These are phyloP conservation scores for Populus deltoides DNA, from an alignment of 345 rosid species.

Conservation along the genomic window DNA sequence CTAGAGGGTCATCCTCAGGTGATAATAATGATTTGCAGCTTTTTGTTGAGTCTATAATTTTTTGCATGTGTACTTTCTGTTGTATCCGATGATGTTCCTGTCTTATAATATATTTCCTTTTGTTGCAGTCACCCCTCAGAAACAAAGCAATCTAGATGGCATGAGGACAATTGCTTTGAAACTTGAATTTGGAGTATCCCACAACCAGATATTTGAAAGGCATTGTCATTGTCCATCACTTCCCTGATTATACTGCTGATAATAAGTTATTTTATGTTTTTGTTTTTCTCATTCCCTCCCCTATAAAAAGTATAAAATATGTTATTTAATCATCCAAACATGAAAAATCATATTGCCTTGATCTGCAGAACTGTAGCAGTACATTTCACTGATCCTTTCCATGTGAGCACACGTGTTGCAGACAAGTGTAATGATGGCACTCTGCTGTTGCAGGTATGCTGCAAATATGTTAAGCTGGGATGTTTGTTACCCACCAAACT, in stretches of 20 bases:
- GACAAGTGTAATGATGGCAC: slow-evolving; percentile 85
- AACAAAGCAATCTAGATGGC: slow-evolving; percentile 79
- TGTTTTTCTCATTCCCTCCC: neutral
- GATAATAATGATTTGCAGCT: slow-evolving; percentile 15
- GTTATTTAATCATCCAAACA: neutral
- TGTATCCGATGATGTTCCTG: slow-evolving; percentile 13
- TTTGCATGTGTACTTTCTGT: neutral
- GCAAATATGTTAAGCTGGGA: neutral
- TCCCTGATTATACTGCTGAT: neutral
- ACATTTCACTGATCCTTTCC: slow-evolving; percentile 92
- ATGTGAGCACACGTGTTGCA: slow-evolving; percentile 72
- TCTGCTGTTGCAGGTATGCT: slow-evolving; percentile 74
- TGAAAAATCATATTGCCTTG: slow-evolving; percentile 12
- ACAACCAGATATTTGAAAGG: slow-evolving; percentile 94
- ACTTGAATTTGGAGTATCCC: slow-evolving; percentile 87
- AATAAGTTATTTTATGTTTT: slow-evolving; percentile 2
- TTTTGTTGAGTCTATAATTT: slow-evolving; percentile 12
- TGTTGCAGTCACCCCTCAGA: slow-evolving; percentile 60
- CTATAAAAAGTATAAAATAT: neutral
- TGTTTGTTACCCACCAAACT: neutral
- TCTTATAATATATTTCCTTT: slow-evolving; percentile 22
- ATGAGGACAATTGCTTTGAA: slow-evolving; percentile 96
- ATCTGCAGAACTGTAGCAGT: slow-evolving; percentile 80
- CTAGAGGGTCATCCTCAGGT: slow-evolving; percentile 94
- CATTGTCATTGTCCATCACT: slow-evolving; percentile 18